These are phyloP conservation scores for Arthrobotrys entomopaga DNA, from an alignment of 2,329 filamentous ascomycete genomes.

Conservation along the genomic window DNA sequence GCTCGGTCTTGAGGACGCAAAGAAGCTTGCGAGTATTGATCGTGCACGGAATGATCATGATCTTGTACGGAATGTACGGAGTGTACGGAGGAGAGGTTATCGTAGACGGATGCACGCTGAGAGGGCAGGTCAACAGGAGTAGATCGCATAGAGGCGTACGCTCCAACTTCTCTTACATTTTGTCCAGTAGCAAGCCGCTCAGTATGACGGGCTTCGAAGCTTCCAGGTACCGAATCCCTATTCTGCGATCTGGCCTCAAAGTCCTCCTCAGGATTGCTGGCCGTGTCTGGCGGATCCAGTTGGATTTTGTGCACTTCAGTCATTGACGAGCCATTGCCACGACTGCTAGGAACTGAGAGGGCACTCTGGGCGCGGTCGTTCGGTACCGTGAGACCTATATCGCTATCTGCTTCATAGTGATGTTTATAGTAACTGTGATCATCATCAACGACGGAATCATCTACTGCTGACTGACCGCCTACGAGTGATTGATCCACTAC, in stretches of 20 bases:
- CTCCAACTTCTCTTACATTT: conserved; percentile 58
- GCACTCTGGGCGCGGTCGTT: conserved; percentile 23
- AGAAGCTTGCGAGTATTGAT: conserved; percentile 60
- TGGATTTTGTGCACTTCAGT: conserved; percentile 48
- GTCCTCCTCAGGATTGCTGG: conserved; percentile 37
- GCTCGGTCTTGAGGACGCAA: conserved; percentile 66
- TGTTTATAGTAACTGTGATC: conserved; percentile 25
- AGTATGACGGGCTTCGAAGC: conserved; percentile 48
- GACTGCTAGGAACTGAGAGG: conserved; percentile 38
- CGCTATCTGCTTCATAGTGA: conserved; percentile 33
- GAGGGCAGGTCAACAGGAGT: conserved; percentile 58
- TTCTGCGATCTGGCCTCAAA: conserved; percentile 28
- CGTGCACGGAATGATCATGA: conserved; percentile 56
- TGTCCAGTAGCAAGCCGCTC: conserved; percentile 56
- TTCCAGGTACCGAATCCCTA: conserved; percentile 45
- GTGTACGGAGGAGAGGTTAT: conserved; percentile 55
- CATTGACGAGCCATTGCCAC: conserved; percentile 24
- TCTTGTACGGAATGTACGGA: conserved; percentile 53
- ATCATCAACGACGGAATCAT: conserved; percentile 26
- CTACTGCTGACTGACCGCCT: conserved; percentile 13
- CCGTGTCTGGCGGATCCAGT: conserved; percentile 44
- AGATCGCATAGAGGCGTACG: conserved; percentile 59
- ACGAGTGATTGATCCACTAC: conserved; percentile 19
- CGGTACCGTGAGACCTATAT: conserved; percentile 31
- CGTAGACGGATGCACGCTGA: conserved; percentile 58